Evolutionary conservation across 1,139 yeast genomes (phyloP).

Genomic region (Williopsis jadinii): DNA sequence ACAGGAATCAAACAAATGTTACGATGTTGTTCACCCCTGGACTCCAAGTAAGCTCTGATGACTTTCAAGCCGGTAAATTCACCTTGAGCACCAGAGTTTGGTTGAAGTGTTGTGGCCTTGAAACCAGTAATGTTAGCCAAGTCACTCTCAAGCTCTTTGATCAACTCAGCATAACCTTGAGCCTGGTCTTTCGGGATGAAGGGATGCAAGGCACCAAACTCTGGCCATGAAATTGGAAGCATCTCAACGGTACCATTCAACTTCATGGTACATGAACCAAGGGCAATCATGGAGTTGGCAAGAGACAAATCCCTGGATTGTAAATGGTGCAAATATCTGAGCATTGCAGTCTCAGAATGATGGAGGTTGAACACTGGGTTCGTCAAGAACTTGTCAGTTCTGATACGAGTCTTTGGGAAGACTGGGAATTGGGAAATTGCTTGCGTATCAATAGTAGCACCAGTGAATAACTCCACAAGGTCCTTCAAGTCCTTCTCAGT

Average conservation of each 20-base stretch:
- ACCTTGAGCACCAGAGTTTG: slow-evolving; percentile 98
- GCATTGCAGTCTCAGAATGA: slow-evolving; percentile 92
- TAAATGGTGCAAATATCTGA: slow-evolving; percentile 79
- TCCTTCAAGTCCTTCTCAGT: slow-evolving; percentile 52
- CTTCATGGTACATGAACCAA: slow-evolving; percentile 98
- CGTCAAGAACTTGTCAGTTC: slow-evolving; percentile 59
- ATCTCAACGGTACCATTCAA: slow-evolving; percentile 91
- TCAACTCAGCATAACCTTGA: slow-evolving; percentile 69
- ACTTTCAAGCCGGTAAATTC: slow-evolving; percentile 92
- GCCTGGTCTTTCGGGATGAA: slow-evolving; percentile 89
- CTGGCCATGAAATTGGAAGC: slow-evolving; percentile 94
- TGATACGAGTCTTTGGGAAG: slow-evolving; percentile 46
- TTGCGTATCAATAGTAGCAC: slow-evolving; percentile 18
- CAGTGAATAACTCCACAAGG: slow-evolving; percentile 54
- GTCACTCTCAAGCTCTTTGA: slow-evolving; percentile 73
- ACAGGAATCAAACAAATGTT: slow-evolving; percentile 92
- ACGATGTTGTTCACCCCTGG: slow-evolving; percentile 64
- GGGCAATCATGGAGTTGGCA: slow-evolving; percentile 94
- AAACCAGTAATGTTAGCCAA: slow-evolving; percentile 94
- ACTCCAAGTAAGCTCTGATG: slow-evolving; percentile 69
- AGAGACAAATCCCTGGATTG: slow-evolving; percentile 88
- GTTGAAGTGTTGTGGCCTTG: slow-evolving; percentile 86
- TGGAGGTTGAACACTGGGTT: slow-evolving; percentile 79
- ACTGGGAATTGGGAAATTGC: slow-evolving; percentile 37
- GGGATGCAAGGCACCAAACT: slow-evolving; percentile 82